Evolutionary conservation across 2,329 filamentous ascomycete species (phyloP).

Genomic region (Rhynchosporium agropyri): DNA sequence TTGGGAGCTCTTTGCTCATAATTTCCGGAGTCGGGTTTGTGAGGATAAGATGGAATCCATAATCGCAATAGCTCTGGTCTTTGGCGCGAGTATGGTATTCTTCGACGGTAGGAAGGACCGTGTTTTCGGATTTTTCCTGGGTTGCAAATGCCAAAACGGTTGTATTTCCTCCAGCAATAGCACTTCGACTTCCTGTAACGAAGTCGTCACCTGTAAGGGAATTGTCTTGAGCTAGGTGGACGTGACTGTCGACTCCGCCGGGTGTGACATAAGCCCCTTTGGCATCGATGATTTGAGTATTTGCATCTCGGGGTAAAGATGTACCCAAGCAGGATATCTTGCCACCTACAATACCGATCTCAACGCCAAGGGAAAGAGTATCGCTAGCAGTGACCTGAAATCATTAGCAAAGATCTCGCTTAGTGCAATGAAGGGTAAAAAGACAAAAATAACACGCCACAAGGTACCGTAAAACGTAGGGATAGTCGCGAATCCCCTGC

Average conservation of each 20-base stretch:
- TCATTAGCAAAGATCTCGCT: slow-evolving; percentile 8
- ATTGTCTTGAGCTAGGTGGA: slow-evolving; percentile 52
- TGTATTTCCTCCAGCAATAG: slow-evolving; percentile 61
- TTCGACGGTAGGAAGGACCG: slow-evolving; percentile 49
- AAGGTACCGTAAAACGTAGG: not conserved
- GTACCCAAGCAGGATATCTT: slow-evolving; percentile 50
- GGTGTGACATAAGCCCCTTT: slow-evolving; percentile 50
- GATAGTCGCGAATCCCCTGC: no score
- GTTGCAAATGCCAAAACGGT: slow-evolving; percentile 61
- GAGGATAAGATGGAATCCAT: slow-evolving; percentile 57
- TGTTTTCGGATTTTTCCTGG: slow-evolving; percentile 51
- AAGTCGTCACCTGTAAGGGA: slow-evolving; percentile 48
- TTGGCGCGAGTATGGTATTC: slow-evolving; percentile 51
- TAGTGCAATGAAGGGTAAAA: not conserved
- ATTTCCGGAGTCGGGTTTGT: slow-evolving; percentile 49
- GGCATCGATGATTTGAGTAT: slow-evolving; percentile 48
- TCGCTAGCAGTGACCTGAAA: slow-evolving; percentile 51
- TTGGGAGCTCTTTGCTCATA: slow-evolving; percentile 47
- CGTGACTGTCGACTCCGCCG: slow-evolving; percentile 53
- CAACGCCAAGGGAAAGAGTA: slow-evolving; percentile 46
- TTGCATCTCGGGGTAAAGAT: slow-evolving; percentile 41
- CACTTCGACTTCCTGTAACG: slow-evolving; percentile 51
- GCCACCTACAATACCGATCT: slow-evolving; percentile 52
- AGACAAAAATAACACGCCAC: not conserved
- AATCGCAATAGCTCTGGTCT: slow-evolving; percentile 56